Evolutionary conservation across 139 green algal species (phyloP).

Genomic region (Chlorella sorokiniana): DNA sequence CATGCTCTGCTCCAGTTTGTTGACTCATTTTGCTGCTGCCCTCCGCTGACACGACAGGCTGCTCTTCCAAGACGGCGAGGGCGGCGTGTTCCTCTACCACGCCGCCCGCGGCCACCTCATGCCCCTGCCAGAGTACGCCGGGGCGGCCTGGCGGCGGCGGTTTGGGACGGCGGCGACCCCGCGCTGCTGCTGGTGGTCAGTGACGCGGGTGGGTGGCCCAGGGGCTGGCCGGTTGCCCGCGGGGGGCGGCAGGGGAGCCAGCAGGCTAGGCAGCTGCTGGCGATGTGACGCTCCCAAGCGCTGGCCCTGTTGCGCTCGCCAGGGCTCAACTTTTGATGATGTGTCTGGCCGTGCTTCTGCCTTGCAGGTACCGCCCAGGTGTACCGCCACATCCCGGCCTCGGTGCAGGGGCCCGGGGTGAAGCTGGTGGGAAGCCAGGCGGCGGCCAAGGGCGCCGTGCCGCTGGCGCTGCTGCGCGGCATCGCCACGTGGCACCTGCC

Average conservation of each 20-base stretch:
- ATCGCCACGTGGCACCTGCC: slow-evolving; percentile 57
- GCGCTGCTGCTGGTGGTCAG: slow-evolving; percentile 56
- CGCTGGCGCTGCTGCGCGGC: slow-evolving; percentile 57
- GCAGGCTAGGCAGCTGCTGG: too few relatives aligned
- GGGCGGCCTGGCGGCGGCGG: slow-evolving; percentile 44
- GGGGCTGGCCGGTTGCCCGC: too few relatives aligned
- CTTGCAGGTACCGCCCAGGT: slow-evolving; percentile 42
- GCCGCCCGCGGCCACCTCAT: slow-evolving; percentile 69
- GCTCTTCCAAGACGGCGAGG: slow-evolving; percentile 66
- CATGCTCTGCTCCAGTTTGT: not conserved
- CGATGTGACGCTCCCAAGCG: too few relatives aligned
- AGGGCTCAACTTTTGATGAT: too few relatives aligned
- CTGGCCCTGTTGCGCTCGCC: too few relatives aligned
- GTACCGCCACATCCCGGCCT: slow-evolving; percentile 55
- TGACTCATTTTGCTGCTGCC: not conserved
- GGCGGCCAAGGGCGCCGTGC: slow-evolving; percentile 43
- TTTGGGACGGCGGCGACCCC: slow-evolving; percentile 72
- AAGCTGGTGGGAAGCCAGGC: slow-evolving; percentile 52
- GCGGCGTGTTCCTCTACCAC: slow-evolving; percentile 65
- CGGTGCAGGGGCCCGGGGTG: slow-evolving; percentile 47
- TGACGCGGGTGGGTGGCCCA: not conserved
- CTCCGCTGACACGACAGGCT: slow-evolving; percentile 31
- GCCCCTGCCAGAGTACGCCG: slow-evolving; percentile 37
- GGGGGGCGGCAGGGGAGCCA: too few relatives aligned
- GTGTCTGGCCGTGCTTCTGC: not conserved